These are phyloP conservation scores for Hibiscus mutabilis DNA, from an alignment of 345 rosid species.

Conservation along the genomic window DNA sequence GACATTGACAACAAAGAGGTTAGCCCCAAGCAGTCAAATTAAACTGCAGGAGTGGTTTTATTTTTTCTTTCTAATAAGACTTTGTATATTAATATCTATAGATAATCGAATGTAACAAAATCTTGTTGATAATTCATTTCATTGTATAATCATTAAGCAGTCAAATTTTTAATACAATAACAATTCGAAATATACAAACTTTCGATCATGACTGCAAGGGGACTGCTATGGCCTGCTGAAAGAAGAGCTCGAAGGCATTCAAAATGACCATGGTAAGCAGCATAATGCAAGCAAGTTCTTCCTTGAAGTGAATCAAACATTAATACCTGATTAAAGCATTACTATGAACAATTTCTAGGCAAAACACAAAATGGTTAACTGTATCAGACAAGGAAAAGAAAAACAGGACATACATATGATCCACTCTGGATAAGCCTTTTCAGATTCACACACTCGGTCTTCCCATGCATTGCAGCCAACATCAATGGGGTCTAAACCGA, in stretches of 20 bases:
- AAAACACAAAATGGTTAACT: neutral
- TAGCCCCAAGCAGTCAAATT: neutral
- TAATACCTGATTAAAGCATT: constrained; percentile 48
- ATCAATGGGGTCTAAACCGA: constrained; percentile 78
- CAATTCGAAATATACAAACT: too few relatives aligned
- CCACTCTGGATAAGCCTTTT: constrained; percentile 80
- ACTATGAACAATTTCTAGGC: neutral
- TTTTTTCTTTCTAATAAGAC: too few relatives aligned
- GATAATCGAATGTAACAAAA: neutral
- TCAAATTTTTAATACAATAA: too few relatives aligned
- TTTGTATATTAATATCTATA: neutral
- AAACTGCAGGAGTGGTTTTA: neutral
- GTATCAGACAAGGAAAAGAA: neutral
- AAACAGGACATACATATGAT: constrained; percentile 63
- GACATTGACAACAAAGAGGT: neutral
- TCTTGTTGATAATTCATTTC: neutral
- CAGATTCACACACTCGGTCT: constrained; percentile 59
- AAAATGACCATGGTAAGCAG: constrained; percentile 80
- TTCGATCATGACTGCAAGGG: too few relatives aligned
- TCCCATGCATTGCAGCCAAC: constrained; percentile 96
- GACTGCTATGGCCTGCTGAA: constrained; percentile 65
- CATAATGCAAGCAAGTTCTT: constrained; percentile 95
- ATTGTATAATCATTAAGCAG: too few relatives aligned
- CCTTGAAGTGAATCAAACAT: constrained; percentile 82
- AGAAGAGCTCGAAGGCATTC: constrained; percentile 82